These are phyloP conservation scores for Albifimbria verrucaria DNA, from an alignment of 2,329 filamentous ascomycete genomes.

Conservation along the genomic window DNA sequence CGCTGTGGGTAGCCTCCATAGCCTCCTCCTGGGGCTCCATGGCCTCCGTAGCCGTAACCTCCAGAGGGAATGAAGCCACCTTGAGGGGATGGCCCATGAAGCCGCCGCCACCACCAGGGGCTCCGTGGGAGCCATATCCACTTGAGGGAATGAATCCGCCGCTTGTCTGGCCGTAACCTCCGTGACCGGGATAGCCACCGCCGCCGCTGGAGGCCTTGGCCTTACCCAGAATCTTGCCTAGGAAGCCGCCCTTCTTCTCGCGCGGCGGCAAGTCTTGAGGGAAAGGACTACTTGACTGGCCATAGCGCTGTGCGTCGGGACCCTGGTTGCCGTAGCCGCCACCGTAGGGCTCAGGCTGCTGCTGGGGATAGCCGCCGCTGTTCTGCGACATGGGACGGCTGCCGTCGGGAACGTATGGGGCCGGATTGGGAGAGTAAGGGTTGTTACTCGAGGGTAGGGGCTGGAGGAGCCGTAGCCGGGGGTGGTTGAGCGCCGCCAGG, in stretches of 20 bases:
- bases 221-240: conserved; percentile 53
- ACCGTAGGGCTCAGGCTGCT: conserved; percentile 16
- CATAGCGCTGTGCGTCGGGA: conserved; percentile 24
- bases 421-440: conserved; percentile 17
- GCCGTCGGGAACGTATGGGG: neutral
- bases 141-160: conserved; percentile 24
- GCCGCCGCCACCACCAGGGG: conserved; percentile 20
- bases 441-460: conserved; percentile 22
- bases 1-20: conserved; percentile 17
- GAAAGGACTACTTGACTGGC: conserved; percentile 14
- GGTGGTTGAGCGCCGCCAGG: conserved; percentile 26
- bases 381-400: neutral
- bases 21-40: conserved; percentile 14
- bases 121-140: conserved; percentile 18
- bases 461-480: conserved; percentile 26
- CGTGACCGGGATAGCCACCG: conserved; percentile 20
- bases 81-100: conserved; percentile 18
- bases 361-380: neutral
- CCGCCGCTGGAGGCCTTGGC: conserved; percentile 27
- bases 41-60: conserved; percentile 22
- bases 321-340: too few species aligned
- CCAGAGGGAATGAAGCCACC: conserved; percentile 16
- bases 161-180: conserved; percentile 28
- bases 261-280: conserved; percentile 41
- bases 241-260: conserved; percentile 37